Conservation (phyloP, 768 basidiomycete genomes). For the Tulasnella sp. region DNA sequence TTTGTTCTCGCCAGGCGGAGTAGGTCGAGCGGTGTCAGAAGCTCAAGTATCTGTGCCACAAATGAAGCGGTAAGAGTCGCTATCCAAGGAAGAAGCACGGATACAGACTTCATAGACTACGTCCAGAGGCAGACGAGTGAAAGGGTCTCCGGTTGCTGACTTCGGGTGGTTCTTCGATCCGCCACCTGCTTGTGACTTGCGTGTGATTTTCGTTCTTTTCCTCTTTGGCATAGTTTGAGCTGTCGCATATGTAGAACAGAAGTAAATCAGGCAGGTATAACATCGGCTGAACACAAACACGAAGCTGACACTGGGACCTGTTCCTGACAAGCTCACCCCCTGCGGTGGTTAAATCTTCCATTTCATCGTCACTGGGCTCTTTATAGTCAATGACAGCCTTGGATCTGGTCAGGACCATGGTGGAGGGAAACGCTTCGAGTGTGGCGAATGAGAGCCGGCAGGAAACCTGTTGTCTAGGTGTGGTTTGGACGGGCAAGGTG, state of each 20-base stretch:
- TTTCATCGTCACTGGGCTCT: background rate
- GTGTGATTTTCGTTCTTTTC: background rate
- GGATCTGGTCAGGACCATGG: background rate
- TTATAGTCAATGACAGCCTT: background rate
- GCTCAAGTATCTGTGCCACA: background rate
- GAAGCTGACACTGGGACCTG: background rate
- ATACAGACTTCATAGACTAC: background rate
- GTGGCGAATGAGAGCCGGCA: too few species aligned
- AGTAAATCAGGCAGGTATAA: background rate
- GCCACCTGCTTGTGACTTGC: background rate
- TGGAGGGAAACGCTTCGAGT: too few species aligned
- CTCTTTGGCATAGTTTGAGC: background rate
- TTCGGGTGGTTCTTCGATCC: background rate
- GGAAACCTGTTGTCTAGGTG: too few species aligned
- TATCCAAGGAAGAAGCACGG: background rate
- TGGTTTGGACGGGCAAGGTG: too few species aligned
- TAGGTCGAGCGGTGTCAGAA: conserved; percentile 13
- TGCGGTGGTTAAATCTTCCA: background rate
- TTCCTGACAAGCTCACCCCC: background rate
- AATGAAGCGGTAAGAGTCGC: background rate
- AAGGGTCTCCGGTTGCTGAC: background rate
- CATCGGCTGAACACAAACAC: background rate
- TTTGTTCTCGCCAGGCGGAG: conserved; percentile 8
- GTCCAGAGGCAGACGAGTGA: conserved; percentile 6
- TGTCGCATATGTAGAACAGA: background rate